Evolutionary conservation across 345 rosid genomes (phyloP), one percentile per base, ranked within the genome.

Genomic region (Melastoma malabathricum): DNA sequence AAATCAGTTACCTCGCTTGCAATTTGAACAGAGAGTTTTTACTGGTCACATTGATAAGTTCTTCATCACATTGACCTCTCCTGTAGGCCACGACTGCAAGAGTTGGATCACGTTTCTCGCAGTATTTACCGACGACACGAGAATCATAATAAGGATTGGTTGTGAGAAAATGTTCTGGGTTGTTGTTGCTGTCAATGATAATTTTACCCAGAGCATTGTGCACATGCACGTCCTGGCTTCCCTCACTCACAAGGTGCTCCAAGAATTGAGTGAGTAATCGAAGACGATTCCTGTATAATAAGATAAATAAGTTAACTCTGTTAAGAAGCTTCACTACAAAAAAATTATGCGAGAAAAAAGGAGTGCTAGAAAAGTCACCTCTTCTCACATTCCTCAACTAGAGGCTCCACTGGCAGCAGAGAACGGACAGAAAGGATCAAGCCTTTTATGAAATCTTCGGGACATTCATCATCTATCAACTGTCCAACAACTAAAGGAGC

Each of bases 121-220:
- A 73, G 51, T 69, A 73, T 55, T 73, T 73, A 16, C 78, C 78
- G 46, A 73, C 78, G 22, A 73, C 78, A 39, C 75, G 72, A 7
- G 78, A 64, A 59, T 73, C 78, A 58, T 73, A 73, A 54, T 66
- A 73, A 22, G 78, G 78, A 46, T 73, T 73, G 55, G 78, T 73
- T 12, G 78, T 73, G 2, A 73, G 72, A 59, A 69, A 69, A 64
- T 70, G 78, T 75, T 92, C 99, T 0, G 99, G 99, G 60, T 93
- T 93, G 77, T 93, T 87, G 69, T 85, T 85, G 75, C 99, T 93
- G 54, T 93, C 99, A 23, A 93, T 88, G 55, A 93, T 93, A 43
- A 93, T 93, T 83, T 93, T 93, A 72, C 99, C 99, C 64, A 93
- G 71, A 59, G 97, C 99, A 76, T 93, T 88, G 69, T 93, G 99